Conservation (phyloP, 306 rosid genomes). For the Amphicarpaea edgeworthii region DNA sequence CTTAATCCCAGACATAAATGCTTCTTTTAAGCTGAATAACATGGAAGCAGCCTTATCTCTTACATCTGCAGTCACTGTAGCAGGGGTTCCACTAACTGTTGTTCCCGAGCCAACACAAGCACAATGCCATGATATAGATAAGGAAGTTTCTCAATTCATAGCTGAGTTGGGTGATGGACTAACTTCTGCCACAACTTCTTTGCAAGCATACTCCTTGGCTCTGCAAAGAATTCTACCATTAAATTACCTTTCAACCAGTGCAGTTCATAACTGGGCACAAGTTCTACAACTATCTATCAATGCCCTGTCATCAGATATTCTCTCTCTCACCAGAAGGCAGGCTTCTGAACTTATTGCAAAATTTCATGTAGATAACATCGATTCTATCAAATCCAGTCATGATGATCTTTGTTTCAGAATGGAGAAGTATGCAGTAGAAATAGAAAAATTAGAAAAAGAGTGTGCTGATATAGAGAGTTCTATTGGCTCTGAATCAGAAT, state of each 20-base stretch:
- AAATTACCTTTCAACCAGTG: slow-evolving; percentile 86
- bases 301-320: slow-evolving; percentile 77
- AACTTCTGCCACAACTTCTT: slow-evolving; percentile 68
- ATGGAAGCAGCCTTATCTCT: slow-evolving; percentile 80
- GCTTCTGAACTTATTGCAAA: slow-evolving; percentile 80
- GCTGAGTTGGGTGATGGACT: slow-evolving; percentile 82
- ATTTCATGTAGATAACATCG: slow-evolving; percentile 63
- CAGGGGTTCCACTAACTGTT: slow-evolving; percentile 93
- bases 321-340: slow-evolving; percentile 87
- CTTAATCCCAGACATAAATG: slow-evolving; percentile 70
- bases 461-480: slow-evolving; percentile 71
- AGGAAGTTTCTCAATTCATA: slow-evolving; percentile 79
- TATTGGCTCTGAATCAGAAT: slow-evolving; percentile 73
- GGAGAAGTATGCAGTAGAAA: slow-evolving; percentile 73
- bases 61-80: slow-evolving; percentile 79
- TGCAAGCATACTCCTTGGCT: slow-evolving; percentile 83
- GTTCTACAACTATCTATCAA: slow-evolving; percentile 74
- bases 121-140: slow-evolving; percentile 91
- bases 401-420: slow-evolving; percentile 72
- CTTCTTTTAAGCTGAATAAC: slow-evolving; percentile 57
- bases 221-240: slow-evolving; percentile 88
- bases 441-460: slow-evolving; percentile 77
- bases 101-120: slow-evolving; percentile 99
- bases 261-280: slow-evolving; percentile 94
- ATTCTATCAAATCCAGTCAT: slow-evolving; percentile 64